Conservation (phyloP, 805 yeast species). For the Candida patagonica region DNA sequence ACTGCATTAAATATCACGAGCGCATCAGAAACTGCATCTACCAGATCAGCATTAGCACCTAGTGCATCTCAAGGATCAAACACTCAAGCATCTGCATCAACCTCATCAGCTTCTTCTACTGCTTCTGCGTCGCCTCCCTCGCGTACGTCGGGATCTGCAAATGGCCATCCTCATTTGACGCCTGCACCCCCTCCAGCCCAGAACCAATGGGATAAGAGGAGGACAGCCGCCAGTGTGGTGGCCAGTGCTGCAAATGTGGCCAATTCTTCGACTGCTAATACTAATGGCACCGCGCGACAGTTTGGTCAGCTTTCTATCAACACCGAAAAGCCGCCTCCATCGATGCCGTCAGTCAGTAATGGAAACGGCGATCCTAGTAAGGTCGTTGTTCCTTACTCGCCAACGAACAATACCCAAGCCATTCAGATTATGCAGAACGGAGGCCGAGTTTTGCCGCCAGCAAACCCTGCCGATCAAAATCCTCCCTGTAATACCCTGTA, state of each 20-base stretch:
- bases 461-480: constrained; percentile 97
- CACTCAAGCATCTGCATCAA: constrained; percentile 7
- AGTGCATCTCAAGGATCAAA: constrained; percentile 6
- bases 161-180: neutral
- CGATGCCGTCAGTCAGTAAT: constrained; percentile 4
- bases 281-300: constrained; percentile 1
- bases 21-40: constrained; percentile 4
- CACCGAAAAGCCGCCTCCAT: constrained; percentile 4
- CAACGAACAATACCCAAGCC: constrained; percentile 24
- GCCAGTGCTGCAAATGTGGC: neutral
- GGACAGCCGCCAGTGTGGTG: neutral
- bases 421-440: constrained; percentile 31
- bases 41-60: constrained; percentile 6
- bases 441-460: constrained; percentile 39
- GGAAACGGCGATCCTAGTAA: constrained; percentile 15
- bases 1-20: constrained; percentile 6
- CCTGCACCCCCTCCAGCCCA: constrained; percentile 9
- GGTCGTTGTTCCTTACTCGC: constrained; percentile 25
- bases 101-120: constrained; percentile 2
- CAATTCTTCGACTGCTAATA: neutral
- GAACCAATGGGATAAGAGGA: constrained; percentile 9
- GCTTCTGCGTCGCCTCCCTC: constrained; percentile 4
- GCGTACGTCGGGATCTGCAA: neutral
- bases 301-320: constrained; percentile 1
- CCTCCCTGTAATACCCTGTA: constrained; percentile 97